phyloP scores from a whole-genome alignment of 2,329 filamentous ascomycete genomes.

The Talaromyces sp. region DNA sequence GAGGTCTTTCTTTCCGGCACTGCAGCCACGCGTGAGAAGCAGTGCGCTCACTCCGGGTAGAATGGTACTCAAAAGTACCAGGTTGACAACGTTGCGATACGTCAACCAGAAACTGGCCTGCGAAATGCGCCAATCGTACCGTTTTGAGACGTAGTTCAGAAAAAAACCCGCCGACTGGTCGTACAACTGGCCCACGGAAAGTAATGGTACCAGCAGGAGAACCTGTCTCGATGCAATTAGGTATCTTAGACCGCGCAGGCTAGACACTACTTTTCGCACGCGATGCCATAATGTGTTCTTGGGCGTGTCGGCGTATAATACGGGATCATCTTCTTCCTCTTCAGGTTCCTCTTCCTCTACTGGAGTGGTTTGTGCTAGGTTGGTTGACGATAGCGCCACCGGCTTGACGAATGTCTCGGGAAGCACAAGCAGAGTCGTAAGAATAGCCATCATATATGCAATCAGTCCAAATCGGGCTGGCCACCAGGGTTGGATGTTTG shows the following conservation, averaged over 20 bases:
- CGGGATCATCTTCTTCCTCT: constrained; percentile 19
- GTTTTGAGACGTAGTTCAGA: constrained; percentile 17
- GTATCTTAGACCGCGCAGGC: constrained; percentile 12
- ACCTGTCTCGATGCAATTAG: constrained; percentile 17
- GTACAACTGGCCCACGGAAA: constrained; percentile 19
- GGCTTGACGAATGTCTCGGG: constrained; percentile 17
- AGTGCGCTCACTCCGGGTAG: constrained; percentile 11
- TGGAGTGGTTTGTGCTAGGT: background rate
- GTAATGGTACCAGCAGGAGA: constrained; percentile 13
- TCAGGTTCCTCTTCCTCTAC: constrained; percentile 13
- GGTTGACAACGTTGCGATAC: constrained; percentile 18
- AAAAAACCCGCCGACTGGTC: constrained; percentile 17
- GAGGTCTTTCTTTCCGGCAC: constrained; percentile 15
- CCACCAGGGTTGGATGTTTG: constrained; percentile 19
- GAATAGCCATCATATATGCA: constrained; percentile 16
- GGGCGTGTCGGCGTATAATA: constrained; percentile 8
- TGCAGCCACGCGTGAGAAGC: constrained; percentile 12
- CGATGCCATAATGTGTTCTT: constrained; percentile 13
- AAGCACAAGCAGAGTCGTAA: constrained; percentile 14
- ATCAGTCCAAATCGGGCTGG: constrained; percentile 17
- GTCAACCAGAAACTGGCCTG: constrained; percentile 19
- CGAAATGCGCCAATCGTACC: constrained; percentile 19
- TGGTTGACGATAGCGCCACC: background rate
- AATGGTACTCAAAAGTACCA: constrained; percentile 17
- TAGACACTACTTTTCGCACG: constrained; percentile 4